Conservation (phyloP, 2,329 filamentous ascomycete genomes). For the Pseudopithomyces chartarum region DNA sequence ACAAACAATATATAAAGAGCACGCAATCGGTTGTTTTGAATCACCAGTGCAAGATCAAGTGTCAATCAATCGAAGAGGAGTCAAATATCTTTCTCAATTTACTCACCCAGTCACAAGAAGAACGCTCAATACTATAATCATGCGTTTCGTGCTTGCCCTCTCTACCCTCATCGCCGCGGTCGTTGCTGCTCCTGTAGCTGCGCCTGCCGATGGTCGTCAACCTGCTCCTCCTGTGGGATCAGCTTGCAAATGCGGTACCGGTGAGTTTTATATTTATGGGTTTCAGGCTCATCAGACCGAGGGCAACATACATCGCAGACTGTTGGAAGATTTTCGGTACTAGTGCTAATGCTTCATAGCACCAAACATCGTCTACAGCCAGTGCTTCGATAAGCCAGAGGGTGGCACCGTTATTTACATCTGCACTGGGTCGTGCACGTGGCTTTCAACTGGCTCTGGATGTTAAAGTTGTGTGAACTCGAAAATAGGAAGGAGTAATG, state of each 20-base stretch:
- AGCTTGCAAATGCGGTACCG: neutral
- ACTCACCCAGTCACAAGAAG: neutral
- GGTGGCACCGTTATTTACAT: neutral
- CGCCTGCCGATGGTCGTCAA: neutral
- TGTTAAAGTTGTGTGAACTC: neutral
- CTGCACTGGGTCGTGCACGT: neutral
- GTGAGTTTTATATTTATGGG: neutral
- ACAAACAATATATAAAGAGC: neutral
- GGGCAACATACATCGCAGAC: neutral
- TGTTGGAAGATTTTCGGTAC: neutral
- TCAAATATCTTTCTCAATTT: neutral
- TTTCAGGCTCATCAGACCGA: neutral
- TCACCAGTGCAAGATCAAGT: neutral
- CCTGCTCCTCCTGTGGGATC: constrained; percentile 3
- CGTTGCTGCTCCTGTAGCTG: neutral
- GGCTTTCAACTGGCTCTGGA: neutral
- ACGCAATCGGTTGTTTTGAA: neutral
- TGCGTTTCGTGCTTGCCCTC: constrained; percentile 2
- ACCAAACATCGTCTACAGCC: neutral
- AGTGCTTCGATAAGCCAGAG: neutral
- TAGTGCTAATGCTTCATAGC: neutral
- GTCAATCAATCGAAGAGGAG: neutral
- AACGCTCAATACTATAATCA: neutral
- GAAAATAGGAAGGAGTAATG: neutral
- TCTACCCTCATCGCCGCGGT: neutral